Evolutionary conservation across 306 rosid species (phyloP), one percentile per base, ranked within the genome.

Genomic region (Albizia julibrissin): DNA sequence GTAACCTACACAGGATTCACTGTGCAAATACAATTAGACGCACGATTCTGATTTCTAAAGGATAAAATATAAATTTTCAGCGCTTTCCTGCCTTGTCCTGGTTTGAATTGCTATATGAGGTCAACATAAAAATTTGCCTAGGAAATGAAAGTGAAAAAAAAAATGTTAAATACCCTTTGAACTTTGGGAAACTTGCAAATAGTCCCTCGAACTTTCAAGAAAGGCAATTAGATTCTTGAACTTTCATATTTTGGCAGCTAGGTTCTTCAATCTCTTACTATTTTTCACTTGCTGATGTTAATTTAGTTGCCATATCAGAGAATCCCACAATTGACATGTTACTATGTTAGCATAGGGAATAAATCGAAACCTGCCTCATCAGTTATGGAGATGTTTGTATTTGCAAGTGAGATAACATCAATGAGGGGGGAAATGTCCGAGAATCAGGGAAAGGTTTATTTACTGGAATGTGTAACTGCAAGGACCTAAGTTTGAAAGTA

Each of bases 61-160:
- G 27, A 37, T 39, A 22, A 75, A 65, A 75, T 67, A 85, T 54
- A 77, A 74, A 80, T 11, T 52, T 43, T 69, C 54, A 77, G 52
- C 69, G 56, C 72, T 69, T 22, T 80, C 67, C 65, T 72, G 56
- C 76, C 82, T 46, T 44, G 76, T 64, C 34, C 71, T 75, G 58
- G 43, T 56, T 73, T 72, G 24, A 37, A 34, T 77, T 79, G 72
- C 70, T 59, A 44, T 56, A 39, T 64, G 37, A 66, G 56, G 1
- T 56, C 58, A 9, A 19, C 74, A 19, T 31, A 42, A 56, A 59
- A 65, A 40, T 65, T 65, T 74, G 24, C 59, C 52, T 52, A 31
- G 56, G 70, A 78, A 44, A 66, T 70, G 14, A 52, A 13, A 27
- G 5, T 8, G 37, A 37, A 37, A 5, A 6, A 61, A 9, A 13